Conservation (phyloP, 1,284 basidiomycete genomes). For the Clitocybe nebularis region DNA sequence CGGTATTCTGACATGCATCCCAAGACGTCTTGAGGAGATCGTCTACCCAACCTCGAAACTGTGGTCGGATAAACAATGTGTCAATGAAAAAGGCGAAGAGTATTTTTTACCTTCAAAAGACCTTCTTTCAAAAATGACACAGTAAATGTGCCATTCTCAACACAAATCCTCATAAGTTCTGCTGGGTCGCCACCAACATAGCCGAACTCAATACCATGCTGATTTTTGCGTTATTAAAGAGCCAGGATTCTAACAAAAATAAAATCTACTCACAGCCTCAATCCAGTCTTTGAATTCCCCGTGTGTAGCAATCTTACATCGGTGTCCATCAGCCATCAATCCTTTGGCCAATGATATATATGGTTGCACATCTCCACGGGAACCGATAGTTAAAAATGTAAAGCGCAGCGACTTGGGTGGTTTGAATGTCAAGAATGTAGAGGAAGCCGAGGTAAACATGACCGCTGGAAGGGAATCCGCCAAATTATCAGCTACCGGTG, state of each 20-base stretch:
- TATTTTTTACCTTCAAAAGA: conserved; percentile 64
- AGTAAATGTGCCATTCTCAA: conserved; percentile 96
- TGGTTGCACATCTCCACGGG: conserved; percentile 89
- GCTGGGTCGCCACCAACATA: conserved; percentile 96
- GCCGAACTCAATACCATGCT: conserved; percentile 92
- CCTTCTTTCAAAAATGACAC: conserved; percentile 92
- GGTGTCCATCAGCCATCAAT: conserved; percentile 86
- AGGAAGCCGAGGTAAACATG: conserved; percentile 92
- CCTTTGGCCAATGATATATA: conserved; percentile 95
- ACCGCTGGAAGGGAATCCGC: conserved; percentile 74
- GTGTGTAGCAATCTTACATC: conserved; percentile 85
- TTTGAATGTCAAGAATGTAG: conserved; percentile 93
- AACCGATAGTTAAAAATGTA: conserved; percentile 94
- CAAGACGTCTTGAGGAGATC: conserved; percentile 91
- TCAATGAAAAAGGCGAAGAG: conserved; percentile 8
- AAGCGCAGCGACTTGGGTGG: conserved; percentile 80
- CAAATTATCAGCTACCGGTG: conserved; percentile 46
- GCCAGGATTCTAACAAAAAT: conserved; percentile 2
- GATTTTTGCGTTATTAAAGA: conserved; percentile 16
- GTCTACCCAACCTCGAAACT: conserved; percentile 97
- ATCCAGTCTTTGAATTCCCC: conserved; percentile 95
- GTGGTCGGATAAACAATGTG: conserved; percentile 7
- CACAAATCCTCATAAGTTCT: conserved; percentile 91
- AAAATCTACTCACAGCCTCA: conserved; percentile 65
- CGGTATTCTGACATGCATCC: conserved; percentile 93